Evolutionary conservation across 2,329 filamentous ascomycete species (phyloP).

Genomic region (Cryphonectria carpinicola): DNA sequence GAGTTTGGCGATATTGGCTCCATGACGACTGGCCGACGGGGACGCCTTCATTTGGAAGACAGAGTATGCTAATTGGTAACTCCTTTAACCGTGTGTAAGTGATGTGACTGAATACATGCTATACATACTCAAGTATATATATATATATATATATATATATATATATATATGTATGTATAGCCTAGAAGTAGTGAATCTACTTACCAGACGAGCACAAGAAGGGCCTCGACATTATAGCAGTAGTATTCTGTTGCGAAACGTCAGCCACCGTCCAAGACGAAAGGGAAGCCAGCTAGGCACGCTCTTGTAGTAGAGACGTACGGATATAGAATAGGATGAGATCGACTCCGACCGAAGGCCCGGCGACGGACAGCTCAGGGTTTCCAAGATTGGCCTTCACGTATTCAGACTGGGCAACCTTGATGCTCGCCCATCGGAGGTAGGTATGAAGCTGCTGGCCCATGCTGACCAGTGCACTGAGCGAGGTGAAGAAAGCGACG

Average conservation of each 20-base stretch:
- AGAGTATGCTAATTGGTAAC: conserved; percentile 42
- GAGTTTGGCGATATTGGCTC: conserved; percentile 39
- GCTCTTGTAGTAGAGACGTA: conserved; percentile 35
- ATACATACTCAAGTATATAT: background rate
- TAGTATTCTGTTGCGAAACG: conserved; percentile 50
- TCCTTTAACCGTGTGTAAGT: conserved; percentile 35
- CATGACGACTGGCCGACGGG: conserved; percentile 29
- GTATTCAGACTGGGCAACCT: conserved; percentile 44
- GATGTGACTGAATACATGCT: background rate
- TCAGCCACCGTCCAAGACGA: conserved; percentile 16
- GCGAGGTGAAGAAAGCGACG: conserved; percentile 41
- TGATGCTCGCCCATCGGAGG: conserved; percentile 44
- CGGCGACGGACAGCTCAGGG: conserved; percentile 48
- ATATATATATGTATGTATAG: background rate
- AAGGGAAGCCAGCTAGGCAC: background rate
- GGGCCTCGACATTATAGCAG: conserved; percentile 53
- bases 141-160: background rate
- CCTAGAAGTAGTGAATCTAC: conserved; percentile 15
- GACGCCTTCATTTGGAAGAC: conserved; percentile 39
- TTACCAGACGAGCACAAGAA: conserved; percentile 52
- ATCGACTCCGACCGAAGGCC: conserved; percentile 46
- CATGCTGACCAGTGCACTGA: conserved; percentile 45
- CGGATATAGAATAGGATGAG: conserved; percentile 53
- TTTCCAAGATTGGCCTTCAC: conserved; percentile 40
- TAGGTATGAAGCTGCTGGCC: conserved; percentile 49